A percentile compares a stretch with the other conserved stretches of the same genome.
Conservation (phyloP, 371 early-diverging fungal genomes). For the Apophysomyces ossiformis region DNA sequence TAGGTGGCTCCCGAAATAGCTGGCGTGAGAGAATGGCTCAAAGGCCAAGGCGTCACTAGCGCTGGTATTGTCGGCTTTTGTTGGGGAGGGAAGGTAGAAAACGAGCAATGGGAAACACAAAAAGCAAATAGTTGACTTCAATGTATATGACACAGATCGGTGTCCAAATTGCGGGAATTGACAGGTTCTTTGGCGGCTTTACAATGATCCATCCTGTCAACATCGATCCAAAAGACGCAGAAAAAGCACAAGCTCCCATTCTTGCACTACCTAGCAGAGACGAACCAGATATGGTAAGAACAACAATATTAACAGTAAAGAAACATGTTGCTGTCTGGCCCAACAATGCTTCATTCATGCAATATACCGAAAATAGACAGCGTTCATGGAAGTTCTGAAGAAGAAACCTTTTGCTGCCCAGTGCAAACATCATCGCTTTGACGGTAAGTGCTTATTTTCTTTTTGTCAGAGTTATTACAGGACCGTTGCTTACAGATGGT, state of each 20-base stretch:
- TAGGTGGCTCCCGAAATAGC: constrained; percentile 39
- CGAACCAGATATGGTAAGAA: constrained; percentile 60
- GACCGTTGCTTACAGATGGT: neutral
- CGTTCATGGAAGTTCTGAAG: constrained; percentile 48
- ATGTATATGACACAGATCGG: constrained; percentile 27
- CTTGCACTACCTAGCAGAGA: constrained; percentile 65
- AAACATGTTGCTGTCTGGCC: too few species aligned
- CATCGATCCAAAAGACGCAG: constrained; percentile 56
- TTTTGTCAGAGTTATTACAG: too few species aligned
- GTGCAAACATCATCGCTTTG: constrained; percentile 62
- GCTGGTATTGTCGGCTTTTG: constrained; percentile 69
- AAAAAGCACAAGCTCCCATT: constrained; percentile 58
- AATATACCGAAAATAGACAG: constrained; percentile 28
- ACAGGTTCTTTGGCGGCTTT: constrained; percentile 49
- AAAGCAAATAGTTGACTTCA: too few species aligned
- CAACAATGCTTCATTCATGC: neutral
- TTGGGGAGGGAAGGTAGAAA: constrained; percentile 66
- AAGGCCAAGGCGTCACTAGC: constrained; percentile 40
- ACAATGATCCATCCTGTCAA: constrained; percentile 69
- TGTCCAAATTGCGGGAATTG: constrained; percentile 33
- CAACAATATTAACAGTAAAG: too few species aligned
- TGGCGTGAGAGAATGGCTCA: constrained; percentile 45
- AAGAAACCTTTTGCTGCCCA: constrained; percentile 63
- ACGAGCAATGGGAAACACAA: constrained; percentile 14
- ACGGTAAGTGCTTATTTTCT: constrained; percentile 32